These are phyloP conservation scores for Hermanozyma aechmeae DNA, from an alignment of 805 yeast species.

Conservation along the genomic window DNA sequence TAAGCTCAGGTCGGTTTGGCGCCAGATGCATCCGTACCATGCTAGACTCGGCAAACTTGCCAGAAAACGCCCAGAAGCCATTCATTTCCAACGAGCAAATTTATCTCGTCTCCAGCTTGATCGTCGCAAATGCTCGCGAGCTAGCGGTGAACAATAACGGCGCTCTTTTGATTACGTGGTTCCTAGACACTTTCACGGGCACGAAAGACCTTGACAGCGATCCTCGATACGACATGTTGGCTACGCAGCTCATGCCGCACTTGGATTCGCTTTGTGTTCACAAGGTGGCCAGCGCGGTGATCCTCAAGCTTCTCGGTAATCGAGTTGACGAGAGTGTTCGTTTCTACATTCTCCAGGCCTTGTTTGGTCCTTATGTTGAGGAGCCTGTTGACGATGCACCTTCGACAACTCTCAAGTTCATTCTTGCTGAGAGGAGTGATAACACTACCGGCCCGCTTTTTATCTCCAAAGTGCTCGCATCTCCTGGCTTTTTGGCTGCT, in stretches of 20 bases:
- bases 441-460: slow-evolving; percentile 47
- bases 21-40: slow-evolving; percentile 93
- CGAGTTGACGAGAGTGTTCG: slow-evolving; percentile 58
- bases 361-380: slow-evolving; percentile 47
- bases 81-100: slow-evolving; percentile 49
- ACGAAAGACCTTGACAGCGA: slow-evolving; percentile 20
- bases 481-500: slow-evolving; percentile 44
- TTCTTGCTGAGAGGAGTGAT: slow-evolving; percentile 57
- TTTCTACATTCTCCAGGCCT: slow-evolving; percentile 48
- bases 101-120: slow-evolving; percentile 63
- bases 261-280: slow-evolving; percentile 62
- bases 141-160: slow-evolving; percentile 82
- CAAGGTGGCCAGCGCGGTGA: slow-evolving; percentile 75
- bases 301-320: slow-evolving; percentile 67
- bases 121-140: slow-evolving; percentile 69
- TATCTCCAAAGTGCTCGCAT: slow-evolving; percentile 67
- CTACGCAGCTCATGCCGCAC: slow-evolving; percentile 52
- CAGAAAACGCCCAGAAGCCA: slow-evolving; percentile 6
- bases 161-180: slow-evolving; percentile 85
- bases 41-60: slow-evolving; percentile 64
- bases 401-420: slow-evolving; percentile 36
- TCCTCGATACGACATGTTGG: slow-evolving; percentile 56
- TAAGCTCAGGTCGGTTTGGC: slow-evolving; percentile 86
- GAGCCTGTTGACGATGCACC: slow-evolving; percentile 12
- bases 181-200: slow-evolving; percentile 60